Base-by-base conservation (phyloP, 208 protist species). In the Tritrichomonas foetus region DNA sequence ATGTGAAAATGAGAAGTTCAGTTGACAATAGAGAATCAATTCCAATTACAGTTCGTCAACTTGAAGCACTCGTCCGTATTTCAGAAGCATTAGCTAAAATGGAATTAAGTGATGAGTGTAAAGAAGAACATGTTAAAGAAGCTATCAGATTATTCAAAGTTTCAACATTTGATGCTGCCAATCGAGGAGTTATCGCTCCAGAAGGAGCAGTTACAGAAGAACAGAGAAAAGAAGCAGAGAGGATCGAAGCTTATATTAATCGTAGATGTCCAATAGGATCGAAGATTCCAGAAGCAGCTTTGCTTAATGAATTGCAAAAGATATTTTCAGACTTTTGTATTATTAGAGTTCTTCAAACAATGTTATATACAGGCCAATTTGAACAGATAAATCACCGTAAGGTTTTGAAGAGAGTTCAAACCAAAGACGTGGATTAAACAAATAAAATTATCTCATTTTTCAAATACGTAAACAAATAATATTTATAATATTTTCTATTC, bases 1-100 rank as follows among this genome's bases (percentile, higher is more conserved):
- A 99, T 96, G 98, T 99, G 14, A 95, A 97, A 74, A 97, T 99
- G 50, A 50, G 94, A 33, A 25, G 27, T 30, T 74, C 8, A 49
- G 72, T 41, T 8, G 66, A 33, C 27, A 93, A 66, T 39, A 66
- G 39, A 78, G 55, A 93, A 49, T 53, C 93, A 30, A 95, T 96
- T 64, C 95, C 95, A 33, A 95, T 96, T 82, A 96, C 95, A 57
- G 95, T 97, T 16, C 61, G 96, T 27, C 96, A 97, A 93, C 94
- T 97, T 0, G 96, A 97, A 93, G 96, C 96, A 16, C 82, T 97
- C 27, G 94, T 97, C 33, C 93, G 97, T 39, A 94, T 97, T 57
- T 72, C 95, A 36, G 96, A 97, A 94, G 39, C 95, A 33, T 66
- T 96, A 41, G 96, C 97, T 0, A 95, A 94, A 93, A 95, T 97